phyloP scores from a whole-genome alignment of 257 asterid genomes.

The Prunella vulgaris region DNA sequence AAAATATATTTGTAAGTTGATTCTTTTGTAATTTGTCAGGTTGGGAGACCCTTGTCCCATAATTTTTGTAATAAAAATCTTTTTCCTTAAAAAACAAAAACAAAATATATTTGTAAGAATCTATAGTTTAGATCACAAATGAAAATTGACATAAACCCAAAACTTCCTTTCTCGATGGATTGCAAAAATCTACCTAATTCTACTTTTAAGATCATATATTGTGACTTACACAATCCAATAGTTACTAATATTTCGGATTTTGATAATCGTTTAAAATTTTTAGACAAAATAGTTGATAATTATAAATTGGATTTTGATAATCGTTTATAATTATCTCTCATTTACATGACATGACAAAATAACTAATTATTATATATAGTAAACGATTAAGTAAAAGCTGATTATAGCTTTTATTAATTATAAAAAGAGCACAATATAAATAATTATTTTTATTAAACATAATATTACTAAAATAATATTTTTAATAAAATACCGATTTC shows the following conservation, averaged over 20 bases:
- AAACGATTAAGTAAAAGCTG: neutral
- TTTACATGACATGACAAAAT: neutral
- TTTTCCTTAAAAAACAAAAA: too few relatives aligned
- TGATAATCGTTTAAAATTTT: neutral
- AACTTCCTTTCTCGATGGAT: neutral
- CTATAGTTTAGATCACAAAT: neutral
- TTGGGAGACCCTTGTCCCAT: too few relatives aligned
- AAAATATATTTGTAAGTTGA: too few relatives aligned
- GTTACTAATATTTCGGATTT: neutral
- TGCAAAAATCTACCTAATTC: neutral
- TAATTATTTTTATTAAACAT: neutral
- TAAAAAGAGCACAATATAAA: too few relatives aligned
- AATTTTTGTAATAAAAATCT: too few relatives aligned
- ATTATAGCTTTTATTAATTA: neutral
- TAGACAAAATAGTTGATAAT: too few relatives aligned
- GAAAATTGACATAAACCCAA: neutral
- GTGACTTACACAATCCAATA: neutral
- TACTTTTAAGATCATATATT: neutral
- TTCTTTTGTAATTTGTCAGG: too few relatives aligned
- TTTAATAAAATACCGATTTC: too few relatives aligned
- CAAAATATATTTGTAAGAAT: too few relatives aligned
- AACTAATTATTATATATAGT: neutral
- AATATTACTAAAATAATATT: too few relatives aligned
- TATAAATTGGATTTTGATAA: neutral
- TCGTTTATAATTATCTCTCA: neutral